Percentiles rank a stretch among this genome's conserved stretches.
Evolutionary conservation across 805 yeast genomes (phyloP).

Genomic region (Millerago galiae): DNA sequence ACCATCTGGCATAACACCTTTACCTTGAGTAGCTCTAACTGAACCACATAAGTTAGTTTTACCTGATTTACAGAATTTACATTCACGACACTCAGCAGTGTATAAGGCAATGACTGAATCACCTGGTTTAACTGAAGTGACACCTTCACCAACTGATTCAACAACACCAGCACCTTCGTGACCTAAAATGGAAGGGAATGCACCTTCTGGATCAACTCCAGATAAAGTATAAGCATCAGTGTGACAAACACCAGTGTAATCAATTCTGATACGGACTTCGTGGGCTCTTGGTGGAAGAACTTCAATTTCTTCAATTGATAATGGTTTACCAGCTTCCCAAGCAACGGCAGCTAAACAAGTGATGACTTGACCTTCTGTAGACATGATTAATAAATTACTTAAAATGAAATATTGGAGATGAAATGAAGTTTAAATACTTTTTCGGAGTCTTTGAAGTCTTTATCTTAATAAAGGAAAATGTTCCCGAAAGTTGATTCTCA

Average conservation of each 20-base stretch:
- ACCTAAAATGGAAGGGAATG: conserved; percentile 87
- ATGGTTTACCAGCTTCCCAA: conserved; percentile 87
- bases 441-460: not conserved
- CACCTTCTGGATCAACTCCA: conserved; percentile 95
- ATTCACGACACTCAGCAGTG: conserved; percentile 94
- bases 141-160: conserved; percentile 93
- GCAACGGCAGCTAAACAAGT: conserved; percentile 96
- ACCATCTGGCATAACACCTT: conserved; percentile 98
- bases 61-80: conserved; percentile 91
- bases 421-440: not conserved
- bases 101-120: conserved; percentile 91
- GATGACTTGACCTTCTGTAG: conserved; percentile 38
- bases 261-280: conserved; percentile 89
- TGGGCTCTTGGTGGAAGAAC: conserved; percentile 95
- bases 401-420: not conserved
- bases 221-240: conserved; percentile 96
- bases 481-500: not conserved
- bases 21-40: conserved; percentile 96
- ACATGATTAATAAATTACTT: conserved; percentile 1
- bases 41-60: conserved; percentile 96
- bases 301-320: conserved; percentile 77
- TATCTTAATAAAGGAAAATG: not conserved
- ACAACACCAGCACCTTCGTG: conserved; percentile 99
- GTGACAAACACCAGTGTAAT: conserved; percentile 93
- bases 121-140: conserved; percentile 82